A percentile compares a stretch with the other conserved stretches of the same genome.
These are phyloP conservation scores for Fragaria iinumae DNA, from an alignment of 306 rosid genomes.

Conservation along the genomic window DNA sequence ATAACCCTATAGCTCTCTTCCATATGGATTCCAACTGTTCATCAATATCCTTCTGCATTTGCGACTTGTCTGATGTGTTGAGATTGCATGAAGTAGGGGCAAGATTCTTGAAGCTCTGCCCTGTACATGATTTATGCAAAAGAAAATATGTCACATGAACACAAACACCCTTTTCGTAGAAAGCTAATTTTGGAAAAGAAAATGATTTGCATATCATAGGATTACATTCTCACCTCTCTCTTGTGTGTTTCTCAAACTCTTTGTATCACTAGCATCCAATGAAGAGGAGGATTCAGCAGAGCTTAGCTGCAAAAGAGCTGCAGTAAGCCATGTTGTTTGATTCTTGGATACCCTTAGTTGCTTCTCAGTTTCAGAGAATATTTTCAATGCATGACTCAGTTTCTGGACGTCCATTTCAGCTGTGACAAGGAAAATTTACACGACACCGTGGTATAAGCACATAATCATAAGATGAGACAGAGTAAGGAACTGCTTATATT, in stretches of 20 bases:
- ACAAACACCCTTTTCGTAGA: constrained; percentile 14
- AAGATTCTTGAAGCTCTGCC: constrained; percentile 41
- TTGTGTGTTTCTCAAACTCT: constrained; percentile 37
- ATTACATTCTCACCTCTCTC: constrained; percentile 35
- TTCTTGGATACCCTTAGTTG: constrained; percentile 44
- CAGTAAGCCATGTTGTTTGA: no score
- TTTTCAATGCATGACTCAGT: constrained; percentile 62
- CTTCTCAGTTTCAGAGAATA: constrained; percentile 79
- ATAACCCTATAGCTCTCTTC: constrained; percentile 64
- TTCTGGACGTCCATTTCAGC: constrained; percentile 73
- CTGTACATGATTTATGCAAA: constrained; percentile 24
- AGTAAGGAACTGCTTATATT: neutral
- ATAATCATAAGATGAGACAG: constrained; percentile 14
- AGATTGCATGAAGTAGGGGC: constrained; percentile 33
- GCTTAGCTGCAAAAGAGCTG: constrained; percentile 76
- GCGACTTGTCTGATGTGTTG: constrained; percentile 31
- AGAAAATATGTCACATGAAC: constrained; percentile 24
- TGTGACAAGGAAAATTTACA: constrained; percentile 26
- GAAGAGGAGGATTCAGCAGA: constrained; percentile 46
- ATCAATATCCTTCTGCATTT: constrained; percentile 47
- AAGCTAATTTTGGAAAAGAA: neutral
- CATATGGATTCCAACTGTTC: constrained; percentile 69
- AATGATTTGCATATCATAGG: neutral
- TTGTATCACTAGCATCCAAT: constrained; percentile 39
- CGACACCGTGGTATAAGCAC: constrained; percentile 7